phyloP scores from a whole-genome alignment of 257 asterid genomes.

The Nicotiana noctiflora region DNA sequence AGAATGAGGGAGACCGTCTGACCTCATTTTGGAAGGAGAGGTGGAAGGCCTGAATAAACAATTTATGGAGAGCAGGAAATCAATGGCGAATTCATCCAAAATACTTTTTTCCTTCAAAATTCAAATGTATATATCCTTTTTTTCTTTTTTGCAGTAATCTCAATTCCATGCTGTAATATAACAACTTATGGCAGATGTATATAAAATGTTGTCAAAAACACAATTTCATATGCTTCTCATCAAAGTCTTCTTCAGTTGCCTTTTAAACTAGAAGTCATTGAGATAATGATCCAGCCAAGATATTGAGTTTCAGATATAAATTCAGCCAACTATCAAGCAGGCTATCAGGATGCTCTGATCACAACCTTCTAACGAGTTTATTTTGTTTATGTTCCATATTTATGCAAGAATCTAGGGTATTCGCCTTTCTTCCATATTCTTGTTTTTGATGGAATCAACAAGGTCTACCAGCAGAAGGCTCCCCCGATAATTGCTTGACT shows the following conservation, averaged over 20 bases:
- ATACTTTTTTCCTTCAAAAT: background rate
- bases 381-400: background rate
- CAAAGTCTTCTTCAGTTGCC: background rate
- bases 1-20: conserved; percentile 31
- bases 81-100: background rate
- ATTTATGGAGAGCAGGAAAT: background rate
- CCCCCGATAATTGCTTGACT: background rate
- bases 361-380: background rate
- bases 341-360: background rate
- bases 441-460: background rate
- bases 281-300: background rate
- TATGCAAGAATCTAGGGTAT: background rate
- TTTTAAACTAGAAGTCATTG: background rate
- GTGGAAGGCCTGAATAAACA: conserved; percentile 22
- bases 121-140: background rate
- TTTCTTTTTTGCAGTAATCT: background rate
- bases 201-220: background rate
- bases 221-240: background rate
- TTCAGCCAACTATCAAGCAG: background rate
- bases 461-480: background rate
- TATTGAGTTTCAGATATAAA: background rate
- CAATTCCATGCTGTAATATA: background rate
- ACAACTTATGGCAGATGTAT: background rate
- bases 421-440: background rate
- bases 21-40: conserved; percentile 38